These are phyloP conservation scores for Emydomyces testavorans DNA, from an alignment of 2,329 filamentous ascomycete species.

Conservation along the genomic window DNA sequence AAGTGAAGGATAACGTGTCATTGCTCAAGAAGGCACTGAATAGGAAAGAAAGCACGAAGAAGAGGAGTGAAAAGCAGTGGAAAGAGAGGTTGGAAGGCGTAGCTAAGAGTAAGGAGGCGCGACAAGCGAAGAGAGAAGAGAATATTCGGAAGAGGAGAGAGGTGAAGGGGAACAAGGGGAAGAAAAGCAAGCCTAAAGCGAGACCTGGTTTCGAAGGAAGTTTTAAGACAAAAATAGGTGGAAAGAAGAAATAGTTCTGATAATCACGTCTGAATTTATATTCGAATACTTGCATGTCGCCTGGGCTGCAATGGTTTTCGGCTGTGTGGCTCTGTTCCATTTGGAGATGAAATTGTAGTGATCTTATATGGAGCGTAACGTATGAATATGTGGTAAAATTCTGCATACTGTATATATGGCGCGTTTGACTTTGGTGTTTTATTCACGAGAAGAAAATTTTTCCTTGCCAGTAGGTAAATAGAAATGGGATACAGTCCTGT, in stretches of 20 bases:
- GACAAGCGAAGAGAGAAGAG: conserved; percentile 70
- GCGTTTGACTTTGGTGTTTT: background rate
- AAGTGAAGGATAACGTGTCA: conserved; percentile 73
- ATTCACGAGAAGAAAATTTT: background rate
- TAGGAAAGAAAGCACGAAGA: conserved; percentile 79
- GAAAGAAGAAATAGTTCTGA: conserved; percentile 31
- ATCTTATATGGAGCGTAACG: too few species aligned
- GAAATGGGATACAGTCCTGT: background rate
- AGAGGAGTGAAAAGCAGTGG: conserved; percentile 87
- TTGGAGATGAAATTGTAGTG: background rate
- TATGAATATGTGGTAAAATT: too few species aligned
- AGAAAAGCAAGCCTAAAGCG: conserved; percentile 41
- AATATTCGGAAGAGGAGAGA: conserved; percentile 65
- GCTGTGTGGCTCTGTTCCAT: background rate
- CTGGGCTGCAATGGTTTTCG: background rate
- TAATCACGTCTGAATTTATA: conserved; percentile 19
- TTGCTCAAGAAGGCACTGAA: conserved; percentile 90
- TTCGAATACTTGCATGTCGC: background rate
- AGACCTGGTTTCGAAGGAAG: conserved; percentile 62
- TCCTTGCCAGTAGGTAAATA: background rate
- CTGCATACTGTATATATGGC: conserved; percentile 4
- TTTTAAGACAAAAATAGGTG: conserved; percentile 45
- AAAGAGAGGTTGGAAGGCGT: conserved; percentile 60
- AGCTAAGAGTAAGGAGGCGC: conserved; percentile 61
- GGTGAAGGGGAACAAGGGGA: conserved; percentile 52